A percentile compares a stretch with the other conserved stretches of the same genome.
Conservation (phyloP, 2,329 filamentous ascomycete genomes). For the Aureobasidium sp. region DNA sequence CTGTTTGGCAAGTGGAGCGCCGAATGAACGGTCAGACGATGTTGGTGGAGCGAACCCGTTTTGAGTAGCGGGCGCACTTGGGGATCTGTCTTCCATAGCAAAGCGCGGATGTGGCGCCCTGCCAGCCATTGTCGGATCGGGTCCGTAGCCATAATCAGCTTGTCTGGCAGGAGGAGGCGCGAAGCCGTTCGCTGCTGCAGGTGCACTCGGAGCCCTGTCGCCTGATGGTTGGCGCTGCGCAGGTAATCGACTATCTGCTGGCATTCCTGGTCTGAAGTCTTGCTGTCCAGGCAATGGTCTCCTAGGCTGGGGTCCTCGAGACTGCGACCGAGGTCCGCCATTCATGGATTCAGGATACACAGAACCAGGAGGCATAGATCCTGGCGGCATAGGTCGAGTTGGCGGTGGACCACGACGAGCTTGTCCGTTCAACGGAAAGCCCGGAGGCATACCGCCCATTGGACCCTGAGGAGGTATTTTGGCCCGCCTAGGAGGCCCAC, state of each 20-base stretch:
- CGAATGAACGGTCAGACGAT: constrained; percentile 13
- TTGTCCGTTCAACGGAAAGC: not conserved
- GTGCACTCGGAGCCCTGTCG: constrained; percentile 15
- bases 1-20: constrained; percentile 24
- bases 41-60: constrained; percentile 15
- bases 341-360: not conserved
- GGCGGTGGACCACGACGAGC: not conserved
- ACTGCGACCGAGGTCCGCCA: not conserved
- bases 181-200: not conserved
- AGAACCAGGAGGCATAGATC: constrained; percentile 7
- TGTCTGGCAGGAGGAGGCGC: not conserved
- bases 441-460: not conserved
- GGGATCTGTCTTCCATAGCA: not conserved
- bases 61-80: not conserved
- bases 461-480: not conserved
- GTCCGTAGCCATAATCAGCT: not conserved
- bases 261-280: not conserved
- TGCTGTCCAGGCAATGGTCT: not conserved
- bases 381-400: not conserved
- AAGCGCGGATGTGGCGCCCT: not conserved
- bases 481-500: not conserved
- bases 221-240: not conserved
- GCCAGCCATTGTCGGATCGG: not conserved
- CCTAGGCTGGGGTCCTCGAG: not conserved
- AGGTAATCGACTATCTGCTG: not conserved